Evolutionary conservation across 1,284 basidiomycete species (phyloP), one percentile per base, ranked within the genome.

Genomic region (Laetiporus sulphureus): DNA sequence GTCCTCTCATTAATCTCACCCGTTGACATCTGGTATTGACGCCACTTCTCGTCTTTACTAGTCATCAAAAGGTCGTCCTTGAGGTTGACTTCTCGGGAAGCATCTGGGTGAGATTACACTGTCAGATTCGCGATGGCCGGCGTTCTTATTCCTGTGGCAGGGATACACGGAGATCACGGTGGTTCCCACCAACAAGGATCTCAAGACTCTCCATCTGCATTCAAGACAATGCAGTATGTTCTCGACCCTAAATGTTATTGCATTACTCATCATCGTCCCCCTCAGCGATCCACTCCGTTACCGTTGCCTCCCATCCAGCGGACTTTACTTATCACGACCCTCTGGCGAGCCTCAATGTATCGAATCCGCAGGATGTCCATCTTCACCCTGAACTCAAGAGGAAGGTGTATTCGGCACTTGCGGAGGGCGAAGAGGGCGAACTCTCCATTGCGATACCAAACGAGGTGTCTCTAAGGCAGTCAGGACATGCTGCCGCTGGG

Each of bases 351-450:
- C 72, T 91, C 50, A 73, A 70, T 32, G 72, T 87, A 44, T 77
- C 65, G 20, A 82, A 89, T 45, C 71, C 86, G 3, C 75, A 81
- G 48, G 91, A 97, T 56, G 85, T 90, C 44, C 90, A 93, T 56
- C 76, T 79, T 32, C 93, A 97, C 65, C 90, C 92, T 5, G 95
- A 97, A 60, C 73, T 96, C 48, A 98, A 97, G 72, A 79, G 95
- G 41, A 89, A 85, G 65, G 65, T 96, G 23, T 99, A 92, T 68
- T 81, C 91, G 0, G 89, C 93, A 0, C 72, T 92, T 32, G 81
- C 90, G 44, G 94, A 98, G 54, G 79, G 83, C 33, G 91, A 93
- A 48, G 89, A 96, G 59, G 95, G 96, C 46, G 96, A 98, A 63
- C 65, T 99, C 30, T 91, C 91, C 12, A 91, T 99, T 54, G 77